A percentile compares a stretch with the other conserved stretches of the same genome.
Evolutionary conservation across 495 filamentous ascomycete species (phyloP).

Genomic region (Cercophora newfieldiana): DNA sequence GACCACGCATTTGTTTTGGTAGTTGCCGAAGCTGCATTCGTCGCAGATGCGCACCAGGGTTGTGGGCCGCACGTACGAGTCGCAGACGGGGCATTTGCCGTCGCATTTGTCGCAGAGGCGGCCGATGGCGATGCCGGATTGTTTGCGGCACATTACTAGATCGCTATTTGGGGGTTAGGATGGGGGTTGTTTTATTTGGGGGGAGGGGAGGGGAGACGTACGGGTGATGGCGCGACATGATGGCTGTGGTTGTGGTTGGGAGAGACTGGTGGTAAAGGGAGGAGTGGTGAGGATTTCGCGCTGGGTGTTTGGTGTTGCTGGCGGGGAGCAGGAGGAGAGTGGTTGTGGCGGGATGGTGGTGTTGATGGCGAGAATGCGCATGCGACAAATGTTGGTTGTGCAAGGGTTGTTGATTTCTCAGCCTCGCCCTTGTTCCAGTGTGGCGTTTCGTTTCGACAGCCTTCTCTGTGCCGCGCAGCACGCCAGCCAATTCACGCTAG

Average conservation of each 20-base stretch:
- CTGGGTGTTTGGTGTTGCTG: background rate
- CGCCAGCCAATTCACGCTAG: background rate
- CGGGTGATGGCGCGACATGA: conserved; percentile 44
- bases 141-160: conserved; percentile 99
- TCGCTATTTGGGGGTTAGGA: conserved; percentile 56
- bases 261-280: background rate
- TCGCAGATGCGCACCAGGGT: conserved; percentile 98
- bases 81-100: conserved; percentile 98
- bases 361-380: background rate
- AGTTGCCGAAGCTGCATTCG: conserved; percentile 99
- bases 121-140: conserved; percentile 96
- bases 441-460: conserved; percentile 2
- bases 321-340: background rate
- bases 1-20: conserved; percentile 99
- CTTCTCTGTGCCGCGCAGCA: background rate
- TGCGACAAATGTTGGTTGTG: background rate
- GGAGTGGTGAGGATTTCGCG: background rate
- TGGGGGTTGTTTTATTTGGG: background rate
- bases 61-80: conserved; percentile 96
- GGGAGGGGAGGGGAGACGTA: conserved; percentile 19
- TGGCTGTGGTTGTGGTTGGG: too few relatives aligned
- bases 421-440: conserved; percentile 9
- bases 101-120: conserved; percentile 99
- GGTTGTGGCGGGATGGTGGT: background rate
- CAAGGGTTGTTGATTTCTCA: conserved; percentile 17